Evolutionary conservation across 1,284 basidiomycete genomes (phyloP).

Genomic region (Ganoderma boninense): DNA sequence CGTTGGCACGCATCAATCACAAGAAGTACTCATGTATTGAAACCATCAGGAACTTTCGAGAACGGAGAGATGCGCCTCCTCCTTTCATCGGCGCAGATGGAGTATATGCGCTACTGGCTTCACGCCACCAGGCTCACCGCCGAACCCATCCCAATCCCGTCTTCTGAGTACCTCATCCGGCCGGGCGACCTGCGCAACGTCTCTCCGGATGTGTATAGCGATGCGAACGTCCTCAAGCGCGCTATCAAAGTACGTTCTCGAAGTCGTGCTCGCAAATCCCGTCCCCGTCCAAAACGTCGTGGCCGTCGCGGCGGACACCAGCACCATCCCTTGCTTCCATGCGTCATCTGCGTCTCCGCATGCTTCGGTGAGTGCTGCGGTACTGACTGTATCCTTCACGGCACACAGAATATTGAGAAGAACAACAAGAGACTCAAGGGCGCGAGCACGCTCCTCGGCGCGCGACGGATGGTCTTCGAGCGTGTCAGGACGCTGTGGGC

Average conservation of each 20-base stretch:
- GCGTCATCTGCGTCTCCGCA: not conserved
- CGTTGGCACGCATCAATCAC: not conserved
- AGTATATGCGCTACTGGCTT: slow-evolving; percentile 88
- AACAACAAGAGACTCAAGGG: slow-evolving; percentile 80
- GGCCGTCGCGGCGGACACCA: slow-evolving; percentile 3
- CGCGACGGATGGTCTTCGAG: slow-evolving; percentile 70
- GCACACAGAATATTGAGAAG: slow-evolving; percentile 71
- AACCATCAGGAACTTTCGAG: slow-evolving; percentile 58
- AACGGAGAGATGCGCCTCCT: slow-evolving; percentile 76
- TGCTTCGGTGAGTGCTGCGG: not conserved
- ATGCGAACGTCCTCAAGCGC: slow-evolving; percentile 60
- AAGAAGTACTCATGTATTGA: slow-evolving; percentile 9
- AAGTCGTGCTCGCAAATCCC: slow-evolving; percentile 17
- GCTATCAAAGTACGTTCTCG: slow-evolving; percentile 60
- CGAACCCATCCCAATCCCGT: slow-evolving; percentile 70
- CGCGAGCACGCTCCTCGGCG: slow-evolving; percentile 55
- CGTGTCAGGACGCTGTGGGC: slow-evolving; percentile 69
- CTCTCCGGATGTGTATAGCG: slow-evolving; percentile 64
- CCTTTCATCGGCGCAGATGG: slow-evolving; percentile 84
- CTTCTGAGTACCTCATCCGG: slow-evolving; percentile 74
- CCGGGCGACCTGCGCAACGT: slow-evolving; percentile 60
- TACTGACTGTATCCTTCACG: slow-evolving; percentile 12
- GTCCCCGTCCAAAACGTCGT: slow-evolving; percentile 11
- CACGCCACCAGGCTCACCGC: slow-evolving; percentile 76
- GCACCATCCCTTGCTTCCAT: slow-evolving; percentile 4